These are phyloP conservation scores for Pseudevernia furfuracea DNA, from an alignment of 495 filamentous ascomycete species.

Conservation along the genomic window DNA sequence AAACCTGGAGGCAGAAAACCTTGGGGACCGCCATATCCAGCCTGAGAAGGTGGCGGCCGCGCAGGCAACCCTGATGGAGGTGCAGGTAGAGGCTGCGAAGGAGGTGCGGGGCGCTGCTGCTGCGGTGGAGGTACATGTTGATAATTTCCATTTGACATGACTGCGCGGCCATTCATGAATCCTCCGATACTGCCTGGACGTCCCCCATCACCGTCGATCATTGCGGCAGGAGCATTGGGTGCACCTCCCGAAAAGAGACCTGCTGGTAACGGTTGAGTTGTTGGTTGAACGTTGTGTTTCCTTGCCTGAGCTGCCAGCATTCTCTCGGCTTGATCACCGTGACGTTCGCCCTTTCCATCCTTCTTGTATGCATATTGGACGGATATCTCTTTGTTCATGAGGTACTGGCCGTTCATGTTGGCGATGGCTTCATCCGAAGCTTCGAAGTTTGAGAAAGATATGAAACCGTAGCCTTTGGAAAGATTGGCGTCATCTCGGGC, in stretches of 20 bases:
- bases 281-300: slow-evolving; percentile 81
- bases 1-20: slow-evolving; percentile 55
- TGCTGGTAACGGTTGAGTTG: slow-evolving; percentile 49
- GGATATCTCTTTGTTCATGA: slow-evolving; percentile 91
- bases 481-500: slow-evolving; percentile 86
- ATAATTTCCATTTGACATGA: slow-evolving; percentile 34
- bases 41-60: slow-evolving; percentile 69
- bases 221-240: slow-evolving; percentile 42
- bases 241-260: slow-evolving; percentile 40
- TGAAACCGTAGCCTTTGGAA: slow-evolving; percentile 94
- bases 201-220: slow-evolving; percentile 48
- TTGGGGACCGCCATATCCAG: slow-evolving; percentile 68
- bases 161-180: slow-evolving; percentile 33
- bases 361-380: slow-evolving; percentile 99
- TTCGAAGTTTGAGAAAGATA: slow-evolving; percentile 91
- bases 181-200: slow-evolving; percentile 36
- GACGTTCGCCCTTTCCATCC: slow-evolving; percentile 93
- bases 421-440: slow-evolving; percentile 84
- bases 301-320: slow-evolving; percentile 88
- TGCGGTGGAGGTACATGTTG: slow-evolving; percentile 36
- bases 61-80: slow-evolving; percentile 73
- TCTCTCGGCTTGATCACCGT: slow-evolving; percentile 90
- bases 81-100: slow-evolving; percentile 45
- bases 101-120: slow-evolving; percentile 37
- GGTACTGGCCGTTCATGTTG: slow-evolving; percentile 93